Base-by-base conservation (phyloP, 768 basidiomycete species). In the Suillus weaverae region DNA sequence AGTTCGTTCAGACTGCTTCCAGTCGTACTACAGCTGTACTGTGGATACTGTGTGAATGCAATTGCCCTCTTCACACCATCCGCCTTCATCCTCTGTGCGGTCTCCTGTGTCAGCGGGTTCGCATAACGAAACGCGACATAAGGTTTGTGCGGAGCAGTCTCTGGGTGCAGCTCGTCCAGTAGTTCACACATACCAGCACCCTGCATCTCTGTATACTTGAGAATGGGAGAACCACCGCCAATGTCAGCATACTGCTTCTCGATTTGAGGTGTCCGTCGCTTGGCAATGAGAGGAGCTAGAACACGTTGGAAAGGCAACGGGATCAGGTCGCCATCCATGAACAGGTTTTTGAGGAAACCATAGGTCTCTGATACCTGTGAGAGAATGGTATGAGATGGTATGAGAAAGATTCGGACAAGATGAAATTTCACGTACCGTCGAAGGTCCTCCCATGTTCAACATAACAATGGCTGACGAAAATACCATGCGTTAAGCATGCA, bases 381-480 rank as follows among this genome's bases (percentile, higher is more conserved):
- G 51, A 70, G 57, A 54, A 16, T 54, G 10, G 32, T 20, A 20
- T 33, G 32, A 2, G 18, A 11, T 43, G 33, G 46, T 16, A 39
- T 33, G 8, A 69, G 61, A 66, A 62, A 67, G 30, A 59, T 61
- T 20, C 4, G 48, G 7, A 32, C 46, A 22, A 18, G 53, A 32
- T 59, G n/a, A 55, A 59, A 66, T 53, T 61, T 41, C 43, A 79
- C 86, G 70, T 72, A 95, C 94, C 64, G 94, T 96, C 60, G 92
- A 86, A 30, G 97, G 97, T 2, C 97, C 97, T 51, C 97, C 97
- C 97, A 99, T 99, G 78, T 99, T 99, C 80, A 99, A 82, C 91
- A 99, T 92, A 48, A 99, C 95, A 67, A 99, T 85, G 43, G 92
- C 97, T 87, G 62, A 22, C 2, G 55, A 5, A 84, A 56, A 38